Conservation (phyloP, 2,329 filamentous ascomycete species). For the Colletotrichum ledebouriae region DNA sequence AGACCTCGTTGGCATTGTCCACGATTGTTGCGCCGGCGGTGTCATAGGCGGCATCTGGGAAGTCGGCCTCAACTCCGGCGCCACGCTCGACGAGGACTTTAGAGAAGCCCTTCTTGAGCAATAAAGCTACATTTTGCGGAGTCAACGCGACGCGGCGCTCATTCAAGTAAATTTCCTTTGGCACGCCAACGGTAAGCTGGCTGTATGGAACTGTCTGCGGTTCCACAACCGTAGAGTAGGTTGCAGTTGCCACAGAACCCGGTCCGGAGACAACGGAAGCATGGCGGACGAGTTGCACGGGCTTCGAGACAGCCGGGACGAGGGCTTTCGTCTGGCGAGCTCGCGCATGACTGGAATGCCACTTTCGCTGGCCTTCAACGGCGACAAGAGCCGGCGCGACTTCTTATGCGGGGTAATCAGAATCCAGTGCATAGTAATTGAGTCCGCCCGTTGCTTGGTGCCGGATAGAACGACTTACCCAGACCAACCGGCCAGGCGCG, state of each 20-base stretch:
- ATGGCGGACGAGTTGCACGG: slow-evolving; percentile 57
- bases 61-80: slow-evolving; percentile 83
- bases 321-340: slow-evolving; percentile 48
- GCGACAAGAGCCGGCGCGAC: slow-evolving; percentile 12
- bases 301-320: slow-evolving; percentile 48
- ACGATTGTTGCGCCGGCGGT: slow-evolving; percentile 84
- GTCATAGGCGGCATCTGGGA: slow-evolving; percentile 82
- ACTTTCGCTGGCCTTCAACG: slow-evolving; percentile 43
- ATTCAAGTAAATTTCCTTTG: slow-evolving; percentile 80
- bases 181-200: slow-evolving; percentile 82
- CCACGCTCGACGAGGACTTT: slow-evolving; percentile 84
- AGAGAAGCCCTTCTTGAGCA: slow-evolving; percentile 88
- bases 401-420: slow-evolving; percentile 30
- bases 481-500: slow-evolving; percentile 22
- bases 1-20: slow-evolving; percentile 75
- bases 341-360: slow-evolving; percentile 57
- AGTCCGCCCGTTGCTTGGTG: not conserved
- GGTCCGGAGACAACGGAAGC: slow-evolving; percentile 52
- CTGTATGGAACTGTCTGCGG: slow-evolving; percentile 73
- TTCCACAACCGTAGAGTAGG: slow-evolving; percentile 57
- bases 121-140: slow-evolving; percentile 83
- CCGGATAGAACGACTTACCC: slow-evolving; percentile 28
- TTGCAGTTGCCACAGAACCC: slow-evolving; percentile 41
- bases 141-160: slow-evolving; percentile 89
- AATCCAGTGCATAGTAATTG: slow-evolving; percentile 14